These are phyloP conservation scores for Colletotrichum sp. DNA, from an alignment of 2,329 filamentous ascomycete genomes.

Conservation along the genomic window DNA sequence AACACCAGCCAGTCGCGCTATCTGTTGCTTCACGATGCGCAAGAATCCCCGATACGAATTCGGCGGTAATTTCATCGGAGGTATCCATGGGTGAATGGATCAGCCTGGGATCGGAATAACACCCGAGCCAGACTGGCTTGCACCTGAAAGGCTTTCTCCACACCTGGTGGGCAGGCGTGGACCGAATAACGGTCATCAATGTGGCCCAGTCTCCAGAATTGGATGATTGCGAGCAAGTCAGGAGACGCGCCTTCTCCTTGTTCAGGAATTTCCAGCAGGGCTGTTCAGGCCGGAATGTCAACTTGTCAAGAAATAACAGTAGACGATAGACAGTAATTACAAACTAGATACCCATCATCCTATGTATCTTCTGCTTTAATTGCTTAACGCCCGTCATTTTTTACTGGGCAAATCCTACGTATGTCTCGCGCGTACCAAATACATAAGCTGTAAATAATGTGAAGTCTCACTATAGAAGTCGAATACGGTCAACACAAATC, in stretches of 20 bases:
- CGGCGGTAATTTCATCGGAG: not conserved
- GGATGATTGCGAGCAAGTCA: not conserved
- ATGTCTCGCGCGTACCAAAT: no score
- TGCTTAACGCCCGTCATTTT: no score
- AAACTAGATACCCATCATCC: not conserved
- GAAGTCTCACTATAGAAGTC: no score
- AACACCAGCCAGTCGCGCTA: not conserved
- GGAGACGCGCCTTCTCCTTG: not conserved
- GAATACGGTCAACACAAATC: no score
- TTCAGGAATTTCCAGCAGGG: not conserved
- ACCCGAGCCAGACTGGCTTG: not conserved
- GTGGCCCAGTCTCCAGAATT: not conserved
- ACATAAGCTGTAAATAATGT: not conserved
- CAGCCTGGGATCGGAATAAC: not conserved
- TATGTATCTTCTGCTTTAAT: not conserved
- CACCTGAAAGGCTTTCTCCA: not conserved
- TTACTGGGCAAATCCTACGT: no score
- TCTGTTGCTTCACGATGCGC: not conserved
- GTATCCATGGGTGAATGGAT: not conserved
- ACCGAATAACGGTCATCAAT: not conserved
- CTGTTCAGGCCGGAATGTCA: not conserved
- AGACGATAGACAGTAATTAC: not conserved
- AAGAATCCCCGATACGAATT: not conserved
- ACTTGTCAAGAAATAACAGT: not conserved
- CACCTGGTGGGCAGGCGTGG: not conserved